Percentiles rank a stretch among this genome's conserved stretches.
phyloP scores from a whole-genome alignment of 2,329 filamentous ascomycete genomes.

The Grosmannia clavigera region DNA sequence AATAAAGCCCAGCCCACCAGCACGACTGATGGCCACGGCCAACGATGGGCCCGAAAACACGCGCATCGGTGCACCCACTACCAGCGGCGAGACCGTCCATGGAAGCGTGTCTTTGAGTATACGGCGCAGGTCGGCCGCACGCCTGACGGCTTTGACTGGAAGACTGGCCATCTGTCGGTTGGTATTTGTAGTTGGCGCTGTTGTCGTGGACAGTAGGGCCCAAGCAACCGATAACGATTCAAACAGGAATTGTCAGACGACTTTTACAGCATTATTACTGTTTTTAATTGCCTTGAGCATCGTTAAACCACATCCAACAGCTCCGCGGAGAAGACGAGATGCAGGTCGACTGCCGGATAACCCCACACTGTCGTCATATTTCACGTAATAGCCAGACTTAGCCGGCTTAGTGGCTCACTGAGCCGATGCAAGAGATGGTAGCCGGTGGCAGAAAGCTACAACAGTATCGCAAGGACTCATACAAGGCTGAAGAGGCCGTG shows the following conservation, averaged over 20 bases:
- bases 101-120: conserved; percentile 19
- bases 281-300: too few relatives aligned
- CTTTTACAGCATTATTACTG: too few relatives aligned
- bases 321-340: background rate
- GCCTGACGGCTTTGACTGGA: conserved; percentile 5
- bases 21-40: conserved; percentile 26
- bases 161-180: background rate
- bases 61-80: conserved; percentile 30
- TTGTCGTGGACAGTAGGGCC: too few relatives aligned
- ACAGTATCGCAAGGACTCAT: too few relatives aligned
- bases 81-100: conserved; percentile 22
- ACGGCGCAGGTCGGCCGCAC: conserved; percentile 4
- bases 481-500: too few relatives aligned
- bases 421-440: too few relatives aligned
- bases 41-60: conserved; percentile 23
- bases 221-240: background rate
- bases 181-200: background rate
- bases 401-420: too few relatives aligned
- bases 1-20: conserved; percentile 26
- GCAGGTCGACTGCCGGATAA: background rate
- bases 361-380: background rate
- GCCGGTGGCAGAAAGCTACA: too few relatives aligned
- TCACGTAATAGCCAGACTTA: background rate
- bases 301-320: too few relatives aligned
- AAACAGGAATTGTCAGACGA: background rate